These are phyloP conservation scores for Komagataella kurtzmanii DNA, from an alignment of 805 yeast species.

Conservation along the genomic window DNA sequence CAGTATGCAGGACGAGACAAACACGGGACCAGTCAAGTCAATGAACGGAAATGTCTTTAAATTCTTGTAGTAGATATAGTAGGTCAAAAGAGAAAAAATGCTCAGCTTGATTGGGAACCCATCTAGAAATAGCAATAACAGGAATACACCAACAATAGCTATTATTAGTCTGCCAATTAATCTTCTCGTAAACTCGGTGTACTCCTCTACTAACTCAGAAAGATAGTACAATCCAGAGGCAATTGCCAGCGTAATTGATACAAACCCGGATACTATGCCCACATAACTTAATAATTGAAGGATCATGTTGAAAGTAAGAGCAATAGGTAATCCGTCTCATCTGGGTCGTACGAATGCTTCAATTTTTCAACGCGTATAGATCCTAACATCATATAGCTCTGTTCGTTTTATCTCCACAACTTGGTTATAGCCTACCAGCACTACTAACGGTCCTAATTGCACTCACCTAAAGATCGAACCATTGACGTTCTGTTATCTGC, in stretches of 20 bases:
- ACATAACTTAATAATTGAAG: constrained; percentile 42
- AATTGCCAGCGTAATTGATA: constrained; percentile 41
- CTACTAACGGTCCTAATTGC: background rate
- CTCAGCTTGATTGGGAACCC: constrained; percentile 65
- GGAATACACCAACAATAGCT: constrained; percentile 37
- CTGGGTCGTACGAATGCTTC: background rate
- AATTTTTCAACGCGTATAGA: background rate
- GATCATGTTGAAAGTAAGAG: constrained; percentile 27
- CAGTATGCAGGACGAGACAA: constrained; percentile 55
- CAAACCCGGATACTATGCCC: constrained; percentile 51
- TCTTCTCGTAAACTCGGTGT: constrained; percentile 71
- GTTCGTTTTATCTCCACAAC: background rate
- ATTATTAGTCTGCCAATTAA: constrained; percentile 53
- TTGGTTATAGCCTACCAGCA: background rate
- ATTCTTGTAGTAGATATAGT: constrained; percentile 65
- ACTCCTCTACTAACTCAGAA: constrained; percentile 89
- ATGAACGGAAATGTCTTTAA: constrained; percentile 77
- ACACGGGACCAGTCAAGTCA: constrained; percentile 54
- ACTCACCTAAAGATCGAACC: background rate
- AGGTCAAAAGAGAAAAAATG: constrained; percentile 54
- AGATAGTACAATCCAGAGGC: constrained; percentile 89
- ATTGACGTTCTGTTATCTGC: background rate
- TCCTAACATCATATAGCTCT: background rate
- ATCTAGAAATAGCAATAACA: constrained; percentile 57
- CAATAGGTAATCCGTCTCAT: background rate